These are phyloP conservation scores for Clonostachys rosea DNA, from an alignment of 2,329 filamentous ascomycete species.

Conservation along the genomic window DNA sequence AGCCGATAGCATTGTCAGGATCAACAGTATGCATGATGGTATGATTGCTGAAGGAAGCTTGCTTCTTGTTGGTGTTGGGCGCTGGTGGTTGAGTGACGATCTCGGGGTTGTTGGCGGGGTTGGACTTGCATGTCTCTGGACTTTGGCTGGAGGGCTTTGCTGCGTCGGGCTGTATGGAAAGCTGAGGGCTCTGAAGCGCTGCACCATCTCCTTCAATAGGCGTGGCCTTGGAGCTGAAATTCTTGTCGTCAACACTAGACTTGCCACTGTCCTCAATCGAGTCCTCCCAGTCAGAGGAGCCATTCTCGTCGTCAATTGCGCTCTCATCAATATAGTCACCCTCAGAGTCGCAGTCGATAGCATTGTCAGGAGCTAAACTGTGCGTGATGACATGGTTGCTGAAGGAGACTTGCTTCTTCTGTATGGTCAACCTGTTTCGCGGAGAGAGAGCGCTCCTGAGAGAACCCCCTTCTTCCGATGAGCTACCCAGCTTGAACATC, in stretches of 20 bases:
- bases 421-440: too few species aligned
- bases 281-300: constrained; percentile 55
- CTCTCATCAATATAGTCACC: constrained; percentile 75
- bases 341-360: constrained; percentile 56
- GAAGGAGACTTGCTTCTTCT: constrained; percentile 60
- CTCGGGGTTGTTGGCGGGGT: too few species aligned
- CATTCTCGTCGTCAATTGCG: constrained; percentile 72
- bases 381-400: constrained; percentile 67
- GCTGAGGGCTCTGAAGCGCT: too few species aligned
- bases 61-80: too few species aligned
- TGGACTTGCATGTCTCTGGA: constrained; percentile 34
- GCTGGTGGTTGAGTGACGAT: too few species aligned
- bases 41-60: constrained; percentile 76
- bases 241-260: constrained; percentile 73
- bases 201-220: too few species aligned
- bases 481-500: too few species aligned
- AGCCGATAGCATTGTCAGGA: constrained; percentile 48
- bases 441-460: too few species aligned
- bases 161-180: too few species aligned
- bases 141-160: constrained; percentile 35
- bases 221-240: too few species aligned
- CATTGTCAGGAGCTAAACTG: constrained; percentile 56
- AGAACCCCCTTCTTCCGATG: too few species aligned
- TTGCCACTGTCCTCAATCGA: constrained; percentile 78
- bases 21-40: constrained; percentile 63